phyloP scores from a whole-genome alignment of 108 stramenopile species.

The Skeletonema potamos region DNA sequence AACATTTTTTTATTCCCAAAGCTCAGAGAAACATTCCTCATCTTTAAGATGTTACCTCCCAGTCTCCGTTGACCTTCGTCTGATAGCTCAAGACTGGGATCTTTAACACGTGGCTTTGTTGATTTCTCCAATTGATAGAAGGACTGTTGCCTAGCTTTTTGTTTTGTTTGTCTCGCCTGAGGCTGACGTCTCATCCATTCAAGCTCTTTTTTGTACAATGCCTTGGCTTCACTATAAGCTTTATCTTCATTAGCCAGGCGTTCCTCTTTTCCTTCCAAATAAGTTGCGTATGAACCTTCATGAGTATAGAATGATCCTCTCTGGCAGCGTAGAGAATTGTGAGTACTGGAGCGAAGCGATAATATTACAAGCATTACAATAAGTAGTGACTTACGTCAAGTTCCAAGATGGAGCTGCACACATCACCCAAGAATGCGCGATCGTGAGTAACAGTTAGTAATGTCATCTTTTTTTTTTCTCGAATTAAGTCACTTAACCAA shows the following conservation, averaged over 20 bases:
- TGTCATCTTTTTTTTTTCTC: slow-evolving; percentile 77
- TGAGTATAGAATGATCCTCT: slow-evolving; percentile 72
- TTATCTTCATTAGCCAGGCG: slow-evolving; percentile 75
- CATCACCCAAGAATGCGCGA: slow-evolving; percentile 92
- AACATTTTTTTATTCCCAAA: slow-evolving; percentile 74
- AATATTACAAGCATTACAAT: too few relatives aligned
- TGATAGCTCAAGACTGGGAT: slow-evolving; percentile 55
- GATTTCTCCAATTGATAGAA: slow-evolving; percentile 82
- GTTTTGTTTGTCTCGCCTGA: slow-evolving; percentile 52
- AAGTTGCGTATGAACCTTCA: slow-evolving; percentile 66
- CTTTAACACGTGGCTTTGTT: slow-evolving; percentile 70
- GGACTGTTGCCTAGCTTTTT: slow-evolving; percentile 56
- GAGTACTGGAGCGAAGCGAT: too few relatives aligned
- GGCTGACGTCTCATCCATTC: slow-evolving; percentile 90
- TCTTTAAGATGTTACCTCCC: slow-evolving; percentile 65
- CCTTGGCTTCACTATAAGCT: slow-evolving; percentile 59
- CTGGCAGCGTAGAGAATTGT: too few relatives aligned
- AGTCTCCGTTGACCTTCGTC: slow-evolving; percentile 50
- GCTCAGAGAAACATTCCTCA: slow-evolving; percentile 59
- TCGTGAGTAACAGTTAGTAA: slow-evolving; percentile 96
- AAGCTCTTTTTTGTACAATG: slow-evolving; percentile 53
- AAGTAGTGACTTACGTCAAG: too few relatives aligned
- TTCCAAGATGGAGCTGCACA: slow-evolving; percentile 78
- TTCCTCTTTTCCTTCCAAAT: slow-evolving; percentile 70
- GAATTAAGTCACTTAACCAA: slow-evolving; percentile 90